Conservation (phyloP, 73 alveolate species). For the Paramecium biaurelia region DNA sequence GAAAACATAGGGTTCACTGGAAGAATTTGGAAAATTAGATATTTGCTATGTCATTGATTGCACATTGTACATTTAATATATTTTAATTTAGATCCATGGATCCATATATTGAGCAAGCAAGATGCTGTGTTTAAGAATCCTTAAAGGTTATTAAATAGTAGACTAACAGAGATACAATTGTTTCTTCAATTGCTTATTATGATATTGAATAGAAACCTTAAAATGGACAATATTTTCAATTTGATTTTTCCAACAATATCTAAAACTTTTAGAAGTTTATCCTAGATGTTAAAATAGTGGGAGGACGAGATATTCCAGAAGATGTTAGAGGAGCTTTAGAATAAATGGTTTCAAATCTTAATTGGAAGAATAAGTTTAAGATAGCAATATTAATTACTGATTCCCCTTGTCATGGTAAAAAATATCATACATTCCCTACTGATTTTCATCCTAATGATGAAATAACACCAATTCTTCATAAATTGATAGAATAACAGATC, state of each 20-base stretch:
- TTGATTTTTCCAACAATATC: background rate
- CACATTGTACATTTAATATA: background rate
- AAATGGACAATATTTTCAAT: background rate
- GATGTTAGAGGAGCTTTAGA: constrained; percentile 76
- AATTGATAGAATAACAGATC: background rate
- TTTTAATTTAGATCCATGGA: background rate
- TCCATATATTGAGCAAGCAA: background rate
- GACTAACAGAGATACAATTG: background rate
- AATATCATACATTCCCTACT: constrained; percentile 59
- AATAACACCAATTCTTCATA: background rate
- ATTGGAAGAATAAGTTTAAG: constrained; percentile 73
- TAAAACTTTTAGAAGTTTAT: background rate
- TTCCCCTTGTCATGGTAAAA: constrained; percentile 74
- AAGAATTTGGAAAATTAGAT: background rate
- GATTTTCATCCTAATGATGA: constrained; percentile 69
- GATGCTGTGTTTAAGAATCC: background rate
- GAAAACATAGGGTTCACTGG: background rate
- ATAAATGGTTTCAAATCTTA: constrained; percentile 58
- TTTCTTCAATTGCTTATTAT: background rate
- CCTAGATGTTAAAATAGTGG: background rate
- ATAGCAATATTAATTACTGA: constrained; percentile 74
- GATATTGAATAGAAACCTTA: background rate
- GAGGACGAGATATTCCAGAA: constrained; percentile 75
- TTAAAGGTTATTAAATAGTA: background rate
- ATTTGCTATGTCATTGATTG: background rate